A percentile compares a stretch with the other conserved stretches of the same genome.
These are phyloP conservation scores for Fusarium sp. DNA, from an alignment of 2,329 filamentous ascomycete species.

Conservation along the genomic window DNA sequence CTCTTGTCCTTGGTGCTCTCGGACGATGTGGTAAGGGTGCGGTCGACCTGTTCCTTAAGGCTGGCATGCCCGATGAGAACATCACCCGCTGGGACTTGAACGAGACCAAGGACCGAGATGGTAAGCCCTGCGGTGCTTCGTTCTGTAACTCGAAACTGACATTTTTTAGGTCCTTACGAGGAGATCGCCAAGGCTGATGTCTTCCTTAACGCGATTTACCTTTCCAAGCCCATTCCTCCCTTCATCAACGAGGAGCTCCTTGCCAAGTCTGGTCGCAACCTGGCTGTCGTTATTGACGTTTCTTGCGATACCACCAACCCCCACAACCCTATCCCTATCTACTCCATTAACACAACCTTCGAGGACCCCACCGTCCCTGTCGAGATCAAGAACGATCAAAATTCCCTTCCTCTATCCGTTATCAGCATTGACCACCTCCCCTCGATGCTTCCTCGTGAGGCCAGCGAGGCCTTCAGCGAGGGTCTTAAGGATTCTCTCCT, in stretches of 20 bases:
- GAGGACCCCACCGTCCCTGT: constrained; percentile 86
- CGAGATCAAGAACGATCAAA: constrained; percentile 62
- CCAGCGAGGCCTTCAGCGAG: constrained; percentile 84
- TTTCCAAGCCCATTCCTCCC: constrained; percentile 76
- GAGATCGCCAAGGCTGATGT: constrained; percentile 82
- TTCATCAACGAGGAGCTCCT: constrained; percentile 81
- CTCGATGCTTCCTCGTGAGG: constrained; percentile 84
- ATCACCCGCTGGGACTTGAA: constrained; percentile 77
- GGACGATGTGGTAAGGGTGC: constrained; percentile 88
- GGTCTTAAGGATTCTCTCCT: constrained; percentile 82
- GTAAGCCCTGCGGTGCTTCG: constrained; percentile 46
- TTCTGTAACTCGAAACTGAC: neutral
- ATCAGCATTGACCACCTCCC: constrained; percentile 92
- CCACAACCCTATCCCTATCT: constrained; percentile 80
- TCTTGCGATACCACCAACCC: constrained; percentile 79
- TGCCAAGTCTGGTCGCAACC: constrained; percentile 70
- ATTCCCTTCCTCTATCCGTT: constrained; percentile 73
- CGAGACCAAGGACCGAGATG: constrained; percentile 74
- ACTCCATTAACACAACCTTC: constrained; percentile 87
- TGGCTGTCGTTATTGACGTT: constrained; percentile 85
- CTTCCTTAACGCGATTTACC: constrained; percentile 84
- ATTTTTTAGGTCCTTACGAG: constrained; percentile 66
- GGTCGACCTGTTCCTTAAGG: constrained; percentile 80
- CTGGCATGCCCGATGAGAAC: constrained; percentile 61
- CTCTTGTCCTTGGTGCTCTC: constrained; percentile 87